Evolutionary conservation across 192 early-diverging fungal genomes (phyloP), one percentile per base, ranked within the genome.

Genomic region (Backusella circina): DNA sequence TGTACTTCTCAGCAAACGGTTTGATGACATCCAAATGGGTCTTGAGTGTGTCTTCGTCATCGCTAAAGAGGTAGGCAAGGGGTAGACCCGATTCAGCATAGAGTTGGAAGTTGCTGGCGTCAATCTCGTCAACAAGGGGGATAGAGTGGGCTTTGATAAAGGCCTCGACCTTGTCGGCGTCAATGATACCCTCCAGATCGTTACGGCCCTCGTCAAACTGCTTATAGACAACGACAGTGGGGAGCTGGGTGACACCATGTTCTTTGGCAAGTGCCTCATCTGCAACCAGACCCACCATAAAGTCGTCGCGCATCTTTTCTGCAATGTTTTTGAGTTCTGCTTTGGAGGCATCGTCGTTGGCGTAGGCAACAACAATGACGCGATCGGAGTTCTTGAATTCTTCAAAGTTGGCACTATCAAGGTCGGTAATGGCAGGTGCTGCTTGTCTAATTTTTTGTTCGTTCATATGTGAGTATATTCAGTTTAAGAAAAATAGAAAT

Each of bases 81-180:
- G 97, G 97, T 36, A 98, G 81, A 74, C 96, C 95, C 67, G 90
- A 72, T 77, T 95, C 88, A 71, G 95, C 91, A 86, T 98, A 99
- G 75, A 80, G 83, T 32, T 86, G 80, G 84, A 96, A 99, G 91
- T 96, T 99, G 67, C 92, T 86, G 65, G 90, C 94, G 67, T 90
- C 90, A 75, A 99, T 93, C 72, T 96, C 95, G 76, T 91, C 97
- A 86, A 99, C 90, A 61, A 92, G 74, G 31, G 97, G 97, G 41
- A 97, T 83, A 37, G 95, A 90, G 87, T 92, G 88, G 64, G 84
- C 68, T 84, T 91, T 90, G 79, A 99, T 84, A 79, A 97, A 98
- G 9, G 65, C 73, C 50, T 84, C 73, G 65, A 98, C 74, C 36
- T 83, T 77, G 16, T 87, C 92, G 37, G 84, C 81, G 73, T 91